Evolutionary conservation across 768 basidiomycete species (phyloP), one percentile per base, ranked within the genome.

Genomic region (Galerina marginata): DNA sequence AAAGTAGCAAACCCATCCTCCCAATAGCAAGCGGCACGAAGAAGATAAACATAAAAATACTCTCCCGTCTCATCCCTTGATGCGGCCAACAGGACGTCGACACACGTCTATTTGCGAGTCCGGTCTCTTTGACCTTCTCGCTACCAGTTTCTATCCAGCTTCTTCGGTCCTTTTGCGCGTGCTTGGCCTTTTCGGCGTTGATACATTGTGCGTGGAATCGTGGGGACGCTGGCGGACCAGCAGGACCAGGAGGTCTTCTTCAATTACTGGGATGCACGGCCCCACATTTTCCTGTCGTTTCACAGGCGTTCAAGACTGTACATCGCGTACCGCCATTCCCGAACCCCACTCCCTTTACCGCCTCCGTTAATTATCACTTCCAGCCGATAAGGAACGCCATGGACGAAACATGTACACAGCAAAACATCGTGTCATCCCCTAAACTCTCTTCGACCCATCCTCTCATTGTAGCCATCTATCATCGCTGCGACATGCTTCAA

Each of bases 31-130:
- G 45, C 45, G 33, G 43, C 16, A 36, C 20, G 48, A 37, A 40
- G 57, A 38, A 33, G 40, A 50, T 58, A 58, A 48, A 42, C 49
- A 44, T 52, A n/a, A 38, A 47, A 29, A 59, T 59, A 53, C 25
- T 14, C 38, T 56, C 57, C n/a, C 48, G 52, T 59, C 58, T 59
- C 58, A 59, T 59, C 58, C 58, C 58, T 59, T 59, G 58, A 59
- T 59, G 51, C n/a, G 58, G 52, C 46, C 53, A 20, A 50, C 16
- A 14, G 26, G 43, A 36, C 20, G n/a, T 25, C 29, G 33, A 53
- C 56, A 16, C 36, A 49, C n/a, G 29, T 49, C 48, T 58, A 58
- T 43, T 43, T 58, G 9, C 40, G 11, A 49, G 40, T 25, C 20
- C 20, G 25, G 10, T 53, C 29, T 1, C 7, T 33, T 33, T 33